Evolutionary conservation across 768 basidiomycete species (phyloP), one percentile per base, ranked within the genome.

Genomic region (Cystobasidium ongulense): DNA sequence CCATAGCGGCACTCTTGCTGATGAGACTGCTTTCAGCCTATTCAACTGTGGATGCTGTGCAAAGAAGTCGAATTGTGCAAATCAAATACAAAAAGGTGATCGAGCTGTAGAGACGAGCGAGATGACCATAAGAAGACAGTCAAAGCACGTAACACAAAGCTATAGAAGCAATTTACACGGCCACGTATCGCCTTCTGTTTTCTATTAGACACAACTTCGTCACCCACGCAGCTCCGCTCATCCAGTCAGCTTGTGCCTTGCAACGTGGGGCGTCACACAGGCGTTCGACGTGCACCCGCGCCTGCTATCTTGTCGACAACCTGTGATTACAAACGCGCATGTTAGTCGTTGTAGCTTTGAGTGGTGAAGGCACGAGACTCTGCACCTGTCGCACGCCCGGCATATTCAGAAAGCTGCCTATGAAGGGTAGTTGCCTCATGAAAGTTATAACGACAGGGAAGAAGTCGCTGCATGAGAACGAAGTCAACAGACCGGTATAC

Each of bases 381-480:
- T 82, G 76, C 73, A 96, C 95, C 71, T 85, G 85, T 79, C 90
- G 84, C 78, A 98, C 88, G 80, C 90, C 94, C 0, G 96, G 94
- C 76, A 98, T 80, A 3, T 90, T 89, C 61, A 99, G 82, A 75
- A 90, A 81, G 0, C 88, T 91, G 31, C 96, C 95, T 72, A 99
- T 85, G 76, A 96, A 88, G 3, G 96, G 95, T 57, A 98, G 81
- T 82, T 97, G 95, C 71, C 94, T 86, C 76, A 98, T 82, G 85
- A 98, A 97, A n/a, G 92, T 93, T 63, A 99, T 84, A 70, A 99
- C 89, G 74, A 98, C 96, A 5, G 96, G 96, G 87, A 98, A 98
- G 85, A 99, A 99, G 82, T 97, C 95, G 54, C 95, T 98, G 82
- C 57, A 75, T 36, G 53, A 33, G n/a, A 4, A 7, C 25, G 53